These are phyloP conservation scores for Casuarina cunninghamiana DNA, from an alignment of 306 rosid genomes.

Conservation along the genomic window DNA sequence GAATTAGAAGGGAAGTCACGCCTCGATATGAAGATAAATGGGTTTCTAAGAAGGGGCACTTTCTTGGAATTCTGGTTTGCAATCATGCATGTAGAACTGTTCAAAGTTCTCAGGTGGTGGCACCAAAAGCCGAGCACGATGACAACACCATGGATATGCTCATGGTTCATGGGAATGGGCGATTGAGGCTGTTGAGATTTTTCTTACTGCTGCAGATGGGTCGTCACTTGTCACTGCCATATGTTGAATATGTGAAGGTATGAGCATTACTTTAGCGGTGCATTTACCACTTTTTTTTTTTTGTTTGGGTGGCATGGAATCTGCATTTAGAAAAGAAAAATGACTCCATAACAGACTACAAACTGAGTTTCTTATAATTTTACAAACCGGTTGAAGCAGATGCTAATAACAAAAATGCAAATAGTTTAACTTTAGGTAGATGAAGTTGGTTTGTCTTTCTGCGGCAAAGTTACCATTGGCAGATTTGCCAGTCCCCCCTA, in stretches of 20 bases:
- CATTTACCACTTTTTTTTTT: neutral
- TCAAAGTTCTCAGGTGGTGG: constrained; percentile 95
- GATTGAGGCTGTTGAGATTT: constrained; percentile 82
- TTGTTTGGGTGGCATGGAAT: neutral
- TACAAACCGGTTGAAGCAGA: constrained; percentile 22
- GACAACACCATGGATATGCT: constrained; percentile 80
- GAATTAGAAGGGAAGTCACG: constrained; percentile 54
- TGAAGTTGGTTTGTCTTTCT: neutral
- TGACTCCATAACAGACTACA: constrained; percentile 6
- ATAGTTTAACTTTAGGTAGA: constrained; percentile 4
- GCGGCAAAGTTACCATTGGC: neutral
- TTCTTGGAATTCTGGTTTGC: constrained; percentile 89
- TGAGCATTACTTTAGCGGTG: constrained; percentile 8
- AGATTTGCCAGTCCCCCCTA: neutral
- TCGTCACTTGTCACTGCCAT: constrained; percentile 89
- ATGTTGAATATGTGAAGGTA: constrained; percentile 95
- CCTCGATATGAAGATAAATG: constrained; percentile 71
- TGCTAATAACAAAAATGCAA: constrained; percentile 6
- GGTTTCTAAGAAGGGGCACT: constrained; percentile 79
- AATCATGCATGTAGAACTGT: constrained; percentile 97
- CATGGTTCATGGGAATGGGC: constrained; percentile 90
- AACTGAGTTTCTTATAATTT: constrained; percentile 11
- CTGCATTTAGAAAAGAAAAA: constrained; percentile 12
- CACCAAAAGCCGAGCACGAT: constrained; percentile 90
- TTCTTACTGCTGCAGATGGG: constrained; percentile 94